phyloP scores from a whole-genome alignment of 129 eudicot genomes.

The Tanacetum coccineum region DNA sequence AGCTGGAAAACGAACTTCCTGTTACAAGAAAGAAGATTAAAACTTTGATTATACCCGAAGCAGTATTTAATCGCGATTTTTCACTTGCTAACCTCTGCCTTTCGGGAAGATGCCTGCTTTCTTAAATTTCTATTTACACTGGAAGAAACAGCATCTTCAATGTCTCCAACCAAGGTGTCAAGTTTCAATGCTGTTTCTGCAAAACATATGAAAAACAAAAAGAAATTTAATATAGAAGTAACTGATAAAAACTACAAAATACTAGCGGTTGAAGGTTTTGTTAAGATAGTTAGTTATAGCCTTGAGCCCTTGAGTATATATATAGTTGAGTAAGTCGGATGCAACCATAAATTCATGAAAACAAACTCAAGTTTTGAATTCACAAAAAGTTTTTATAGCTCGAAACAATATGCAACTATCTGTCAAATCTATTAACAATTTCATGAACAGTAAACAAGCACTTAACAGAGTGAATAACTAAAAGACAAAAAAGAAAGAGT shows the following conservation, averaged over 20 bases:
- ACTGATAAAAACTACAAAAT: neutral
- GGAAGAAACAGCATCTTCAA: conserved; percentile 90
- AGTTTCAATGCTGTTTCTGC: conserved; percentile 90
- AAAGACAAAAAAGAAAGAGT: neutral
- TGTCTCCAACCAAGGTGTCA: conserved; percentile 79
- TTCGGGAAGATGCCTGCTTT: conserved; percentile 40
- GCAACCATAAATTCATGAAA: neutral
- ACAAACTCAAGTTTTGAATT: neutral
- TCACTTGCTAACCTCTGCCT: conserved; percentile 49
- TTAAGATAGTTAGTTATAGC: neutral
- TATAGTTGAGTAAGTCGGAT: neutral
- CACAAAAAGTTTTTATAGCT: neutral
- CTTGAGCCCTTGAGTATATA: no score
- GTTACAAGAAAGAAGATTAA: conserved; percentile 12
- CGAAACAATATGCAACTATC: neutral
- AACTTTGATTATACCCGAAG: neutral
- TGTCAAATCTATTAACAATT: neutral
- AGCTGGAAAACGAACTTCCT: conserved; percentile 57
- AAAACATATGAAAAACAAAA: conserved; percentile 2
- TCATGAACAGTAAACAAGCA: neutral
- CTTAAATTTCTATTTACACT: conserved; percentile 51
- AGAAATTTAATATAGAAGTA: neutral
- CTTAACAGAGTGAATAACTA: neutral
- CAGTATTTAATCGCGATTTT: neutral
- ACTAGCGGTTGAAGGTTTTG: neutral